These are phyloP conservation scores for Chlorociboria aeruginascens DNA, from an alignment of 495 filamentous ascomycete species.

Conservation along the genomic window DNA sequence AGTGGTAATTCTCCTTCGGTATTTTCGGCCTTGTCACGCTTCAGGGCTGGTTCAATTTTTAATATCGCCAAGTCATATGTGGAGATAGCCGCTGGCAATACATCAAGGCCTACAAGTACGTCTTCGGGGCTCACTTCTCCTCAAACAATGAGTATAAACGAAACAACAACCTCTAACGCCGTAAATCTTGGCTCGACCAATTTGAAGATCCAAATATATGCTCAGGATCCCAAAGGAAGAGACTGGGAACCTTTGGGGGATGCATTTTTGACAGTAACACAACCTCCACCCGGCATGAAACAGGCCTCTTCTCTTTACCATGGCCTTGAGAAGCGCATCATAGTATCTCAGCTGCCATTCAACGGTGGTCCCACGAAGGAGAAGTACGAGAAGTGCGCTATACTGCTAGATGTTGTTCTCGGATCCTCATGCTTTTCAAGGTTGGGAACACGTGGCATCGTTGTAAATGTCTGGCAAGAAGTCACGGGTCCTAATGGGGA, in stretches of 20 bases:
- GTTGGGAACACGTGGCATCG: conserved; percentile 72
- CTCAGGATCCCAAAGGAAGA: conserved; percentile 46
- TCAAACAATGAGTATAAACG: neutral
- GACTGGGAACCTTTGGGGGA: conserved; percentile 80
- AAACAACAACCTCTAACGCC: neutral
- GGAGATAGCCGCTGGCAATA: no score
- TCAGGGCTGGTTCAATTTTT: conserved; percentile 36
- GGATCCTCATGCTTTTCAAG: conserved; percentile 75
- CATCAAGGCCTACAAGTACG: no score
- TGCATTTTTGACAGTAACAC: conserved; percentile 69
- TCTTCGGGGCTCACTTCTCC: neutral
- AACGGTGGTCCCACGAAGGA: neutral
- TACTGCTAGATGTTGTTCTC: conserved; percentile 73
- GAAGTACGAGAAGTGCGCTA: conserved; percentile 19
- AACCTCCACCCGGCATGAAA: conserved; percentile 44
- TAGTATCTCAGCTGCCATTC: conserved; percentile 32
- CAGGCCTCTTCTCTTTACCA: conserved; percentile 36
- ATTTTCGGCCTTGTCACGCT: conserved; percentile 53
- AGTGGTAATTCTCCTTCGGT: conserved; percentile 29
- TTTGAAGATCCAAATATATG: conserved; percentile 75
- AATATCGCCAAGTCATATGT: conserved; percentile 53
- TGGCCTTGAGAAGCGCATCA: conserved; percentile 69
- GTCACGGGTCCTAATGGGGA: conserved; percentile 55
- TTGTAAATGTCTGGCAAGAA: conserved; percentile 78
- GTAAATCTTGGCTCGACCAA: conserved; percentile 49